These are phyloP conservation scores for Acanthamoeba sp. DNA, from an alignment of 208 protist species.

Conservation along the genomic window DNA sequence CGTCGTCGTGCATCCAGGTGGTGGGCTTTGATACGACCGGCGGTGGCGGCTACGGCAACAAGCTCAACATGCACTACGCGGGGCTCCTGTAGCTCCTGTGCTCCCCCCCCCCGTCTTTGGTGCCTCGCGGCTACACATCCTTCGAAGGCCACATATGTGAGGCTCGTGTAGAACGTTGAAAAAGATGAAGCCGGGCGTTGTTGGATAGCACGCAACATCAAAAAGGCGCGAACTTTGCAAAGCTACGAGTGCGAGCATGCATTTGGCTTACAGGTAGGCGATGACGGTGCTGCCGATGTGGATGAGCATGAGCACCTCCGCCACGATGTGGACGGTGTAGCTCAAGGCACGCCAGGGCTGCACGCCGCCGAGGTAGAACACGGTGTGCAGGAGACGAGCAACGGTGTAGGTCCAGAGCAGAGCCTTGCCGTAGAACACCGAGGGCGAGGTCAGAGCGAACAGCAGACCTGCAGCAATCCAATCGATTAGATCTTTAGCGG, in stretches of 20 bases:
- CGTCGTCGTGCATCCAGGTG: background rate
- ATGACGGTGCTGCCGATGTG: conserved; percentile 14
- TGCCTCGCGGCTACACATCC: no score
- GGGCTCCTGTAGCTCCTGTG: background rate
- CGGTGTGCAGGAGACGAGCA: background rate
- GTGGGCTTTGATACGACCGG: conserved; percentile 30
- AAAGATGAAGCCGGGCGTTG: no score
- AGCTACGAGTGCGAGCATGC: no score
- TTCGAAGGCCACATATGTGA: no score
- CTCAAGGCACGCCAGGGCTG: conserved; percentile 32
- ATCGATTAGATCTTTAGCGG: background rate
- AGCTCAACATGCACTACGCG: conserved; percentile 36
- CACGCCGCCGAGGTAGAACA: conserved; percentile 10
- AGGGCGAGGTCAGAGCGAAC: conserved; percentile 31
- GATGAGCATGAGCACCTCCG: background rate
- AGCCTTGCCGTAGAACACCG: background rate
- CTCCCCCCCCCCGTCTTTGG: no score
- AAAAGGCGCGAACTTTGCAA: no score
- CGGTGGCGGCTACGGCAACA: conserved; percentile 58
- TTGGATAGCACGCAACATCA: no score
- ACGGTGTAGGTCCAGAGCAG: conserved; percentile 56
- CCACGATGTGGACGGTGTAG: background rate
- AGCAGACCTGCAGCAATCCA: conserved; percentile 4
- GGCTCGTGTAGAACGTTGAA: no score
- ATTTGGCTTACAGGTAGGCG: background rate